Evolutionary conservation across 192 early-diverging fungal genomes (phyloP), one percentile per base, ranked within the genome.

Genomic region (Coemansia sp.): DNA sequence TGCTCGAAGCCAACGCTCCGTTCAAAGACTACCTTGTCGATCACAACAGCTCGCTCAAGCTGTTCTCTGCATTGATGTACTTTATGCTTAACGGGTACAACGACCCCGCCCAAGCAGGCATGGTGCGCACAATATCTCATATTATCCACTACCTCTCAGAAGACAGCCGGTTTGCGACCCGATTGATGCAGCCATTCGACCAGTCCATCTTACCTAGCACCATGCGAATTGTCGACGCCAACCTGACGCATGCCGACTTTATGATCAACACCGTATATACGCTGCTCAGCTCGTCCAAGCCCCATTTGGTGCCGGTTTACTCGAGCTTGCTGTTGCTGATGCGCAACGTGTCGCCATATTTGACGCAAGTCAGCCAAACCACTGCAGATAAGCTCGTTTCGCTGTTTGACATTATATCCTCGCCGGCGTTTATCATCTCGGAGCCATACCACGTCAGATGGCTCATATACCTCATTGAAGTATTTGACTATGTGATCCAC

Each of bases 401-500:
- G 15, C 77, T 97, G 39, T 94, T 94, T 48, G 80, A 72, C n/a
- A 88, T 90, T 14, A 91, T 94, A 75, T 84, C 91, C 8, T 87
- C 89, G 51, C 89, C 94, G 1, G 86, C 86, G 31, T 95, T 94
- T 70, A 74, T 97, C 45, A 81, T 95, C 21, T 87, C 91, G 1
- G 91, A 91, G 58, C 90, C 94, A 61, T 69, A 77, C 53, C 93
- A 97, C 63, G 89, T 95, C 64, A 85, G 85, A 32, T 84, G 89
- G 34, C 79, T 92, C 14, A 90, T 88, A 11, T 93, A 90, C 66
- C 65, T 94, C 27, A 70, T 96, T 5, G 94, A 96, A 67, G 85
- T 89, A 6, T 89, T 95, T 68, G 91, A 94, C 70, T 91, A 90
- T 57, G 84, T 95, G 34, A 82, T 95, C 11, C 93, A 94, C 68